Conservation (phyloP, 345 rosid species). For the Euphorbia peplus region DNA sequence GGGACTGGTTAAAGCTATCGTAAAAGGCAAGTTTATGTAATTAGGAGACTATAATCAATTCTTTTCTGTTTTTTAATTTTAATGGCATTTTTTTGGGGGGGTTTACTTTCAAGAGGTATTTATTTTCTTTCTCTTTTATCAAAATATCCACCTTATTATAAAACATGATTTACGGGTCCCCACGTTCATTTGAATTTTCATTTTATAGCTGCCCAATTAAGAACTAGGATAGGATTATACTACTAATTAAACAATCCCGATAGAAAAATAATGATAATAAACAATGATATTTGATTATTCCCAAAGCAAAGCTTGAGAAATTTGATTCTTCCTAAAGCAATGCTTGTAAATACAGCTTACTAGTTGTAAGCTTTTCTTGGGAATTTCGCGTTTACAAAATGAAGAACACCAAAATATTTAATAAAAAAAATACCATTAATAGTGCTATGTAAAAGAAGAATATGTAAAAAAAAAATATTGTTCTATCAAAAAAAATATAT, state of each 20-base stretch:
- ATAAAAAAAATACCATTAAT: too few relatives aligned
- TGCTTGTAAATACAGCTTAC: neutral
- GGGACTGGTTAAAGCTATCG: slow-evolving; percentile 4
- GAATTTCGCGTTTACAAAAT: neutral
- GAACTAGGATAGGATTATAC: neutral
- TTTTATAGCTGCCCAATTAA: neutral
- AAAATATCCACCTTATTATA: neutral
- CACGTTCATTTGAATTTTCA: neutral
- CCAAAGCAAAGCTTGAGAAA: neutral
- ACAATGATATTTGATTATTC: neutral
- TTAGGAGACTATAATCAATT: neutral
- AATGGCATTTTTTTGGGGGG: neutral
- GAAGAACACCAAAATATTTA: neutral
- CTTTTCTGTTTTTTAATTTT: too few relatives aligned
- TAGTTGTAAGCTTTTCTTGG: neutral
- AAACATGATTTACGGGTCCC: neutral
- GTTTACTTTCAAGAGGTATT: neutral
- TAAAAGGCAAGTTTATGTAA: slow-evolving; percentile 7
- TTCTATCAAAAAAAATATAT: too few relatives aligned
- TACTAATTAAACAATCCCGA: neutral
- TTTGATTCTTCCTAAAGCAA: slow-evolving; percentile 4
- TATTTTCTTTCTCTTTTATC: neutral
- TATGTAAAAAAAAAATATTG: too few relatives aligned
- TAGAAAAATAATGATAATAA: neutral
- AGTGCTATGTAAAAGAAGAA: too few relatives aligned